Conservation (phyloP, 2,329 filamentous ascomycete species). For the Fusarium clavum region DNA sequence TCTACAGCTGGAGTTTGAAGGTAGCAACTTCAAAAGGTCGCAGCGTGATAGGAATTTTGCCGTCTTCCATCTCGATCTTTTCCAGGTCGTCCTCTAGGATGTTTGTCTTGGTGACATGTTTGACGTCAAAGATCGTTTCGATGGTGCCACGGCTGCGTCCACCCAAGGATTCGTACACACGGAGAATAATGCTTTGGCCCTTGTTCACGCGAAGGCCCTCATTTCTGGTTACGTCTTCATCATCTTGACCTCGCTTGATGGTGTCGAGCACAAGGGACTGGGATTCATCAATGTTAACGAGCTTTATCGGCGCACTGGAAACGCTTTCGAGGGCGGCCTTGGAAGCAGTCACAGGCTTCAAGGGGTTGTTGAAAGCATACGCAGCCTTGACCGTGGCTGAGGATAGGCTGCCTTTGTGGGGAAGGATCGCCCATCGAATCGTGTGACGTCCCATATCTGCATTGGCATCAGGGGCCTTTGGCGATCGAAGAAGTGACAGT, state of each 20-base stretch:
- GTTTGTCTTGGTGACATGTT: constrained; percentile 85
- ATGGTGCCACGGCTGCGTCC: constrained; percentile 81
- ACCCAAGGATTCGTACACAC: constrained; percentile 90
- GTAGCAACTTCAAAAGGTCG: constrained; percentile 89
- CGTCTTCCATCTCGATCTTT: constrained; percentile 63
- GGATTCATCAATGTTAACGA: constrained; percentile 67
- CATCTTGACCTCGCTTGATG: constrained; percentile 93
- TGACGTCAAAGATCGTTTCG: constrained; percentile 74
- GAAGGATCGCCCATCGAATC: constrained; percentile 91
- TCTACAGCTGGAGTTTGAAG: constrained; percentile 71
- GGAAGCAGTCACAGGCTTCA: constrained; percentile 57
- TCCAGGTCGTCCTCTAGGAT: constrained; percentile 88
- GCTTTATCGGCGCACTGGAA: constrained; percentile 65
- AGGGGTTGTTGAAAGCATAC: constrained; percentile 89
- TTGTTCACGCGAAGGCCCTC: constrained; percentile 72
- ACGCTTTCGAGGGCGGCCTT: constrained; percentile 46
- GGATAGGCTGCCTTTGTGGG: constrained; percentile 79
- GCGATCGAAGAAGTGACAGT: constrained; percentile 83
- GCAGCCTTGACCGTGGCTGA: constrained; percentile 82
- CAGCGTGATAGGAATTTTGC: constrained; percentile 71
- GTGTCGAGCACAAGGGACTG: constrained; percentile 83
- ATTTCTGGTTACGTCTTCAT: constrained; percentile 75
- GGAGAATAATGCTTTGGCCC: constrained; percentile 82
- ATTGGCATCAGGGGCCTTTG: constrained; percentile 92
- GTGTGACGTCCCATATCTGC: constrained; percentile 92